Conservation (phyloP, 2,329 filamentous ascomycete genomes). For the Aaosphaeria arxii region DNA sequence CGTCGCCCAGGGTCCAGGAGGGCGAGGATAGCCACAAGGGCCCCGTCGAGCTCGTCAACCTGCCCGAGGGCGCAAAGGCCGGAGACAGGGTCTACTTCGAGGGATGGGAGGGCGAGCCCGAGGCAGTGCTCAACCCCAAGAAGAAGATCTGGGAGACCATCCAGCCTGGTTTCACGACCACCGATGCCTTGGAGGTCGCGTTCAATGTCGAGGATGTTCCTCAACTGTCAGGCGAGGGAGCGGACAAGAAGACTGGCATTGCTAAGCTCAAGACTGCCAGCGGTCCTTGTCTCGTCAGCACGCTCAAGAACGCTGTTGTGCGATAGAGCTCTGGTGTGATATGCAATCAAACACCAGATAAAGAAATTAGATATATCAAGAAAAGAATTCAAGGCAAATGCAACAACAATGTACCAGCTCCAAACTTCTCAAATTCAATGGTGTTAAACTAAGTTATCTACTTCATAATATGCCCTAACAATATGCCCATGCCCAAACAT, state of each 20-base stretch:
- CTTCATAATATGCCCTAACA: too few species aligned
- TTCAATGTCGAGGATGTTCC: constrained; percentile 80
- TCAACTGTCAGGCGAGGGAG: constrained; percentile 68
- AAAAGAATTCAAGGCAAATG: too few species aligned
- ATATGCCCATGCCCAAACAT: too few species aligned
- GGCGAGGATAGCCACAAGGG: constrained; percentile 83
- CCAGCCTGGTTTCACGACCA: constrained; percentile 95
- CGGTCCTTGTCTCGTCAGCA: constrained; percentile 79
- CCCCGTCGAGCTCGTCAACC: constrained; percentile 86
- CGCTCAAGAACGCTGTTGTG: constrained; percentile 75
- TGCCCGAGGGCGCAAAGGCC: constrained; percentile 73
- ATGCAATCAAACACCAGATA: too few species aligned
- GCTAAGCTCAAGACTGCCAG: constrained; percentile 73
- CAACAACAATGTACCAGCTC: too few species aligned
- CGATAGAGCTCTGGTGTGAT: constrained; percentile 53
- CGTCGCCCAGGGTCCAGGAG: constrained; percentile 77
- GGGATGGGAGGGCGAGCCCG: constrained; percentile 89
- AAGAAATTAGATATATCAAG: too few species aligned
- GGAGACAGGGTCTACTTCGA: constrained; percentile 92
- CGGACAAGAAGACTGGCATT: constrained; percentile 53
- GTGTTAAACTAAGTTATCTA: too few species aligned
- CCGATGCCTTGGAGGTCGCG: constrained; percentile 72
- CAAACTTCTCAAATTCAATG: too few species aligned
- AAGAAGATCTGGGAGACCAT: constrained; percentile 99
- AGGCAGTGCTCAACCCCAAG: constrained; percentile 94